Evolutionary conservation across 805 yeast genomes (phyloP), one percentile per base, ranked within the genome.

Genomic region (Yarrowia keelungensis): DNA sequence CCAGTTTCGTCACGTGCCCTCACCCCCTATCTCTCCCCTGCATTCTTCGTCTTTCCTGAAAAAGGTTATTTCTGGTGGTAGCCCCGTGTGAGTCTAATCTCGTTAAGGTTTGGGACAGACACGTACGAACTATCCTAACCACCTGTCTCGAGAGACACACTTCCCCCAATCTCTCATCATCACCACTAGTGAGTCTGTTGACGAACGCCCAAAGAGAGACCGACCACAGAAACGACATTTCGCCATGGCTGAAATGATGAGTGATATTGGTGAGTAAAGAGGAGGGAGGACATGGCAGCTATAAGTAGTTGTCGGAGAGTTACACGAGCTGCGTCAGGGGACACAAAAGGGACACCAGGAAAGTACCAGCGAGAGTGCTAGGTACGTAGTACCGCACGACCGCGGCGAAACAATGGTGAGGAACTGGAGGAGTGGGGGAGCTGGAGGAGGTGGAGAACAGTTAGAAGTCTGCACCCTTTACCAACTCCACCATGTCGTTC

Each of bases 191-290:
- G 62, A 26, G 62, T 39, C 38, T 12, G 35, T 42, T 45, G 15
- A 45, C 4, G 32, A 26, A 26, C 32, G 32, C 39, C 39, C 39
- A 38, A 19, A 19, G 39, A 38, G 39, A 45, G 47, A 41, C 35
- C 51, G 32, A 58, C 64, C n/a, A 56, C 62, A 56, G 38, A 56
- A 41, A 15, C 62, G 36, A 51, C 64, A 56, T 41, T 42, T 56
- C 47, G 42, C 65, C 65, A 59, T 59, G 65, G 65, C 65, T 59
- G 65, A 59, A 43, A 59, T 45, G 65, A 59, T 45, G 65, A 59
- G 65, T 45, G 65, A 59, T 45, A 59, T 59, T 42, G 65, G 65
- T 59, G 65, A 59, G 65, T 59, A 59, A 15, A 10, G 39, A 38
- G 39, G 19, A 7, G 46, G 46, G 46, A 2, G 8, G 16, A 42